These are phyloP conservation scores for Penicillium crystallinum DNA, from an alignment of 495 filamentous ascomycete genomes.

Conservation along the genomic window DNA sequence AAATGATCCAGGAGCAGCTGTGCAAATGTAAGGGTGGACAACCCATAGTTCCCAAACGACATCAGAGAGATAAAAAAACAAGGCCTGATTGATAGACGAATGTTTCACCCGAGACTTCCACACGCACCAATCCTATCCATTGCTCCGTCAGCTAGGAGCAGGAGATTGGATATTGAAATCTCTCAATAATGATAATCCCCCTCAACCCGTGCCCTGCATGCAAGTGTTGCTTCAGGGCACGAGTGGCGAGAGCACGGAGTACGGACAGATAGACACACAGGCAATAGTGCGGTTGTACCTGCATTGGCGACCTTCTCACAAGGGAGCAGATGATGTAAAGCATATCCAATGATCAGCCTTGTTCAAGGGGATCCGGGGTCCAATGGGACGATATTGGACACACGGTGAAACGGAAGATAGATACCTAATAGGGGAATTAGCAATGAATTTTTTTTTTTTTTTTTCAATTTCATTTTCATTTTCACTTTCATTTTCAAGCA, in stretches of 20 bases:
- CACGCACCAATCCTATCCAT: background rate
- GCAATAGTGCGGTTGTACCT: conserved; percentile 1
- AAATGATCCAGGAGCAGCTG: background rate
- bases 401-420: too few species aligned
- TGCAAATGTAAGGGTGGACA: conserved; percentile 5
- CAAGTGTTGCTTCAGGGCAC: conserved; percentile 1
- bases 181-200: background rate
- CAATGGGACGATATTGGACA: too few species aligned
- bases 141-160: background rate
- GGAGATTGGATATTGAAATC: background rate
- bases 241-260: conserved; percentile 1
- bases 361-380: too few species aligned
- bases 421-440: too few species aligned
- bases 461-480: too few species aligned
- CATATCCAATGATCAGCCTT: too few species aligned
- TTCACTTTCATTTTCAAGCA: too few species aligned
- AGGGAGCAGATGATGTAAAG: too few species aligned
- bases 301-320: background rate
- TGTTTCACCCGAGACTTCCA: conserved; percentile 2
- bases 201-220: conserved; percentile 3
- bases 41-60: too few species aligned
- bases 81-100: background rate
- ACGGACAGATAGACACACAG: background rate
- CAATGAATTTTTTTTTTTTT: too few species aligned
- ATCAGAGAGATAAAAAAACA: too few species aligned